Conservation (phyloP, 352 stramenopile genomes). For the Aphanomyces invadans region DNA sequence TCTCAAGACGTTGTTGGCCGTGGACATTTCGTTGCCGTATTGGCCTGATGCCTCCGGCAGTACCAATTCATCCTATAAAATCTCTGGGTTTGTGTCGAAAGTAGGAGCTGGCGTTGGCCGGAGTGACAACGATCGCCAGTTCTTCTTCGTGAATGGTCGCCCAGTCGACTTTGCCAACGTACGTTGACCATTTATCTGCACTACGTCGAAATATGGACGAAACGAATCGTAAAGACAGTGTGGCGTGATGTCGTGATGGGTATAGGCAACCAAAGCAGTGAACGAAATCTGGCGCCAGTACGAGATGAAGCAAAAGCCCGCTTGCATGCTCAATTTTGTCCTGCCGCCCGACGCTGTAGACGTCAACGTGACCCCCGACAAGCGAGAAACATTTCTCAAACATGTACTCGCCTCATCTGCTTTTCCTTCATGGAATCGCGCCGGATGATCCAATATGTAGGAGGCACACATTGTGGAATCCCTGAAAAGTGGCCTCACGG, state of each 20-base stretch:
- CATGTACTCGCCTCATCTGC: slow-evolving; percentile 50
- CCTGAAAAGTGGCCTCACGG: slow-evolving; percentile 47
- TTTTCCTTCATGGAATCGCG: too few relatives aligned
- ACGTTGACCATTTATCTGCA: too few relatives aligned
- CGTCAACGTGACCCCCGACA: slow-evolving; percentile 97
- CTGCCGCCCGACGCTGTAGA: slow-evolving; percentile 88
- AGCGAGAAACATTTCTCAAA: slow-evolving; percentile 90
- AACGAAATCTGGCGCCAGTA: slow-evolving; percentile 90
- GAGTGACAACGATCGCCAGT: slow-evolving; percentile 88
- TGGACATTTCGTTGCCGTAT: slow-evolving; percentile 60
- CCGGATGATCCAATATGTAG: too few relatives aligned
- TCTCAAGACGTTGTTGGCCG: slow-evolving; percentile 55
- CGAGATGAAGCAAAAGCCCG: slow-evolving; percentile 90
- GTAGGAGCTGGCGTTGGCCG: slow-evolving; percentile 58
- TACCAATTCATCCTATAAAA: not conserved
- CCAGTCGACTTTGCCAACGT: slow-evolving; percentile 91
- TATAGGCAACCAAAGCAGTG: slow-evolving; percentile 56
- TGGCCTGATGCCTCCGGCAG: slow-evolving; percentile 18
- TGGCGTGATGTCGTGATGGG: not conserved
- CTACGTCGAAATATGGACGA: too few relatives aligned
- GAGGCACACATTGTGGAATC: slow-evolving; percentile 50
- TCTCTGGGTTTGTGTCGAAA: slow-evolving; percentile 67
- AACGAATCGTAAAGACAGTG: too few relatives aligned
- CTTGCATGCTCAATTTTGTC: slow-evolving; percentile 88
- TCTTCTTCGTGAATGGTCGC: slow-evolving; percentile 94